Evolutionary conservation across 768 basidiomycete genomes (phyloP).

Genomic region (Xanthoconium purpureum): DNA sequence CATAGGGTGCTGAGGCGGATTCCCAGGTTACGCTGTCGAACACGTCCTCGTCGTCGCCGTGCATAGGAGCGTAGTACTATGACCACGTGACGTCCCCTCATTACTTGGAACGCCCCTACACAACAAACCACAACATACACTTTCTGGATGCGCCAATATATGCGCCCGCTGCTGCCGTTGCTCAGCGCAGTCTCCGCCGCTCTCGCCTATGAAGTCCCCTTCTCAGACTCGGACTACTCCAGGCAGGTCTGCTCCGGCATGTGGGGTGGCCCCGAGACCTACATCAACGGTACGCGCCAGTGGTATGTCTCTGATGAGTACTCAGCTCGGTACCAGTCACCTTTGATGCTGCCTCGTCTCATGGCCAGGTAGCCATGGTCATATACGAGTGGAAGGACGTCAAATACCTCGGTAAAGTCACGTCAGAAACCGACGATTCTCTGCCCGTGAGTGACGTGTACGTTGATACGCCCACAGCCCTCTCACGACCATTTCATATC

Average conservation of each 20-base stretch:
- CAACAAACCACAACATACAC: slow-evolving; percentile 31
- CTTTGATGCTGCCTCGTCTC: slow-evolving; percentile 64
- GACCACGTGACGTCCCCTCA: slow-evolving; percentile 25
- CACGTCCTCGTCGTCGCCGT: slow-evolving; percentile 84
- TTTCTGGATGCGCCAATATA: slow-evolving; percentile 27
- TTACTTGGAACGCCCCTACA: slow-evolving; percentile 6
- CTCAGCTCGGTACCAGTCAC: slow-evolving; percentile 47
- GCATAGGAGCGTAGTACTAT: slow-evolving; percentile 42
- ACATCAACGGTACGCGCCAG: slow-evolving; percentile 70
- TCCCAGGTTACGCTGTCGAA: slow-evolving; percentile 94
- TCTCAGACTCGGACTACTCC: slow-evolving; percentile 75
- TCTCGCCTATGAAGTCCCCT: slow-evolving; percentile 58
- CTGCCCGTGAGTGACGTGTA: slow-evolving; percentile 56
- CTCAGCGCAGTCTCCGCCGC: slow-evolving; percentile 35
- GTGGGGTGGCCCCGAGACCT: slow-evolving; percentile 78
- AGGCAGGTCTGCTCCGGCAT: slow-evolving; percentile 95
- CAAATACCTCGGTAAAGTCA: slow-evolving; percentile 72
- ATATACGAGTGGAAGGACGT: slow-evolving; percentile 96
- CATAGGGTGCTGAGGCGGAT: slow-evolving; percentile 60
- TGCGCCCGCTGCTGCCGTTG: slow-evolving; percentile 19
- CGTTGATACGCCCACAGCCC: slow-evolving; percentile 11
- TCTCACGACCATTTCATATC: slow-evolving; percentile 18
- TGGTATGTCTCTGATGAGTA: slow-evolving; percentile 11
- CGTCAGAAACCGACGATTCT: slow-evolving; percentile 49
- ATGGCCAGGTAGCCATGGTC: slow-evolving; percentile 89